Percentiles rank a stretch among this genome's conserved stretches.
Evolutionary conservation across 192 early-diverging fungal species (phyloP).

Genomic region (Backusella sp.): DNA sequence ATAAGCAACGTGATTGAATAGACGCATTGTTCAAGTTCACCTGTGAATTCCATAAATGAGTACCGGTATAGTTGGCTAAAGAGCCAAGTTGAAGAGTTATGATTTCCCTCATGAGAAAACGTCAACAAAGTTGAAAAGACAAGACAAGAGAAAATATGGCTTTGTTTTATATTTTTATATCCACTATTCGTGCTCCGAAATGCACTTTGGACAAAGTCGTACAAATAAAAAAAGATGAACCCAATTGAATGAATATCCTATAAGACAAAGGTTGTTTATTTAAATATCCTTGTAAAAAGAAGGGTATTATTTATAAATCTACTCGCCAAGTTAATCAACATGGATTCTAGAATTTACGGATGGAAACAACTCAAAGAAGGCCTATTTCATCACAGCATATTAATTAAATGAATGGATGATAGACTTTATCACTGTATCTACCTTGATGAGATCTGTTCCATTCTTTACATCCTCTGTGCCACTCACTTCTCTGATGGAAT

Average conservation of each 20-base stretch:
- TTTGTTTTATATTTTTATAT: neutral
- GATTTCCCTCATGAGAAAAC: conserved; percentile 71
- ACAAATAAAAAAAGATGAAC: no score
- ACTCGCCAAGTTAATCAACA: conserved; percentile 2
- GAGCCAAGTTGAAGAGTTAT: conserved; percentile 93
- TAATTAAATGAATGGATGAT: no score
- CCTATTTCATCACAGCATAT: neutral
- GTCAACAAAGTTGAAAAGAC: neutral
- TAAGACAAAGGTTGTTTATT: no score
- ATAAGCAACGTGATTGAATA: neutral
- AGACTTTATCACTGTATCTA: conserved; percentile 14
- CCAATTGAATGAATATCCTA: no score
- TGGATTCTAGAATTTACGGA: conserved; percentile 7
- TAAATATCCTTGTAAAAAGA: no score
- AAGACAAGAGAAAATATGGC: neutral
- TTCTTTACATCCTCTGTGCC: conserved; percentile 87
- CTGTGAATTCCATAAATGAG: conserved; percentile 94
- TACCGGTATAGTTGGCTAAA: conserved; percentile 81
- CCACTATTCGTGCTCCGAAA: no score
- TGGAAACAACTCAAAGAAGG: conserved; percentile 21
- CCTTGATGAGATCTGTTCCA: conserved; percentile 87
- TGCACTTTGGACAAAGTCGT: no score
- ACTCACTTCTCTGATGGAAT: conserved; percentile 91
- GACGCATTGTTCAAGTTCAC: conserved; percentile 34
- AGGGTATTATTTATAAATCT: no score